Evolutionary conservation across 2,329 filamentous ascomycete species (phyloP), one percentile per base, ranked within the genome.

Genomic region (Myriosclerotinia duriaeana): DNA sequence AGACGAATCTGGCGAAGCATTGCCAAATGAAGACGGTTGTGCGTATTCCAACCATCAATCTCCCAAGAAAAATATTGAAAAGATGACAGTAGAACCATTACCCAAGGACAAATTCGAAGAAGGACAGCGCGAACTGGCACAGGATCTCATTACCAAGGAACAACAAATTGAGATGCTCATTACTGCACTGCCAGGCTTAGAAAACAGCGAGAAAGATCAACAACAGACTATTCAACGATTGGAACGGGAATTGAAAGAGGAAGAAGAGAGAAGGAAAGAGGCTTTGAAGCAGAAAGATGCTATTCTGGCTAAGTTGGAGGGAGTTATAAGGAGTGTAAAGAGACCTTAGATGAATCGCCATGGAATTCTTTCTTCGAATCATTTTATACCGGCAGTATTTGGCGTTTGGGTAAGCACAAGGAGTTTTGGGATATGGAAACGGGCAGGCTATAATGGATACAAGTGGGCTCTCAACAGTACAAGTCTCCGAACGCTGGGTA

Each of bases 121-220:
- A 3, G 86, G 88, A 56, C 84, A 92, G 75, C 81, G 87, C 68
- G 91, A 94, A 77, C 81, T 95, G 64, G 89, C 90, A 48, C 85
- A 86, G 69, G 91, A 94, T 75, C 81, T 95, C 36, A 88, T 94
- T 67, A 77, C 90, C 67, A 92, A 93, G 74, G 89, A 93, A 73
- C 90, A 93, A 79, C 90, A 94, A 79, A 92, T 95, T 69, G 91
- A 95, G 77, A 82, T 86, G 54, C 80, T 95, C 58, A 90, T 94
- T 67, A 89, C 87, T 20, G 85, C 84, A 30, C 81, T 96, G 2
- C 92, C 92, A 0, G 92, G 92, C 0, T 80, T 95, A 30, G 89
- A 92, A 54, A 91, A 88, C 69, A 94, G 89, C 74, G 90, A 94
- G 76, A 82, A 85, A 69, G 89, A 93, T 74, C 92, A 96, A 77